Percentiles rank a stretch among this genome's conserved stretches.
Conservation (phyloP, 2,329 filamentous ascomycete species). For the Magnaporthiopsis incrustans region DNA sequence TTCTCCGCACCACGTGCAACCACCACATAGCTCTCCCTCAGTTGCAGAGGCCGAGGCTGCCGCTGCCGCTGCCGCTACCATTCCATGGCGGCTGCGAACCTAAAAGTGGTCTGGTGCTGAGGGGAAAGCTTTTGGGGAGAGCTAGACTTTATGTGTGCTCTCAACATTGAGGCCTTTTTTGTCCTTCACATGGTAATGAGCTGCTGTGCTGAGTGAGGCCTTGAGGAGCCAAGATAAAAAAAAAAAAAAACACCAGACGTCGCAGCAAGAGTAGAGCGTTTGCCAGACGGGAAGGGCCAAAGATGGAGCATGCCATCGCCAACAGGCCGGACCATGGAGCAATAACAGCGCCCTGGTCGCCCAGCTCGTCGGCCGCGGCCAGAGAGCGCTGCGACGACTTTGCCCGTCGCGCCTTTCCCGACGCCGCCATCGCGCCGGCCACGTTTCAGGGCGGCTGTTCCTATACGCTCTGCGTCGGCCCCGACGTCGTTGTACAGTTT, state of each 20-base stretch:
- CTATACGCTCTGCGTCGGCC: conserved; percentile 35
- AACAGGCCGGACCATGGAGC: neutral
- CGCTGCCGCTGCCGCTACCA: no score
- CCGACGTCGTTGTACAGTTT: conserved; percentile 37
- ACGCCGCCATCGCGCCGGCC: conserved; percentile 20
- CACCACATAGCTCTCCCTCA: no score
- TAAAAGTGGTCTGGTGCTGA: neutral
- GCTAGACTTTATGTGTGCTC: no score
- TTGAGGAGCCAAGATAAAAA: neutral
- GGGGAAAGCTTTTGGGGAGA: neutral
- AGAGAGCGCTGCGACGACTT: conserved; percentile 8
- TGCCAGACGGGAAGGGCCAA: no score
- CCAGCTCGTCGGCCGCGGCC: neutral
- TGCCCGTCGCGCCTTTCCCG: neutral
- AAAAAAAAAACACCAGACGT: neutral
- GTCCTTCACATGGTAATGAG: neutral
- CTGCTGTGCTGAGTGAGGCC: neutral
- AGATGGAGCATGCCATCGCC: neutral
- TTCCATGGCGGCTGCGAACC: neutral
- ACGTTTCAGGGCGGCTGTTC: conserved; percentile 43
- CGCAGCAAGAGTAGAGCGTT: no score
- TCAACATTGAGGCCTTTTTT: neutral
- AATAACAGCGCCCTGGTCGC: neutral
- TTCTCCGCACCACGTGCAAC: neutral
- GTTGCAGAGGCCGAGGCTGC: neutral